Evolutionary conservation across 23 red algal genomes (phyloP), one percentile per base, ranked within the genome.

Genomic region (Cyanidium caldarium): DNA sequence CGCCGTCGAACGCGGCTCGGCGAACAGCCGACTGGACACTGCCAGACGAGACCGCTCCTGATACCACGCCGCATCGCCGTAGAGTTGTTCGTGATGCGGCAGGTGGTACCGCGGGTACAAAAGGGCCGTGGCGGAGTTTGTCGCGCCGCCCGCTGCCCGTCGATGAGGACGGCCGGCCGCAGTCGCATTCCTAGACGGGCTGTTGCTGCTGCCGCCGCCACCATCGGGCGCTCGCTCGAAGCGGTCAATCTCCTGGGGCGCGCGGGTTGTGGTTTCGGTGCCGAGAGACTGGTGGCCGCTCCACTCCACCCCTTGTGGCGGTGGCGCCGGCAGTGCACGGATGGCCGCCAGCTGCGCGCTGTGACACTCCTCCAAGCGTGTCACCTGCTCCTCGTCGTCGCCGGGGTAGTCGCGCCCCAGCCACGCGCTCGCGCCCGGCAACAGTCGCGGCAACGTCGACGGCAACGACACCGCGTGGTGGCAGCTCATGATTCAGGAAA

Each of bases 351-450:
- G 10, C 51, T 61, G 51, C 40, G 31, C n/a, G 21, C 51, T 28
- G 3, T 10, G n/a, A 7, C n/a, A 16, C 31, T 61, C 51, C 51
- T 61, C 51, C 10, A 61, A 28, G 7, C 51, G 51, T 28, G 51
- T 61, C 51, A 61, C 51, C 23, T 61, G 10, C 51, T 61, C 51
- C 21, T 61, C 51, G 7, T 61, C 51, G 23, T 61, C 51, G 21
- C 31, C 31, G 51, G 51, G 21, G 23, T 28, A 61, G 13, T 28
- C n/a, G n/a, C 31, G n/a, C 51, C n/a, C 19, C n/a, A 61, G 51
- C 51, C 51, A 61, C 7, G 51, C 31, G 10, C 3, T 5, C 7
- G 51, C 51, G 7, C 5, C 51, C 23, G 51, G 51, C 51, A 61
- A 16, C 51, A 61, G 51, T 28, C 51, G 51, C 23, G 51, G 51